Evolutionary conservation across 2,329 filamentous ascomycete species (phyloP).

Genomic region (Trichoderma arundinaceum): DNA sequence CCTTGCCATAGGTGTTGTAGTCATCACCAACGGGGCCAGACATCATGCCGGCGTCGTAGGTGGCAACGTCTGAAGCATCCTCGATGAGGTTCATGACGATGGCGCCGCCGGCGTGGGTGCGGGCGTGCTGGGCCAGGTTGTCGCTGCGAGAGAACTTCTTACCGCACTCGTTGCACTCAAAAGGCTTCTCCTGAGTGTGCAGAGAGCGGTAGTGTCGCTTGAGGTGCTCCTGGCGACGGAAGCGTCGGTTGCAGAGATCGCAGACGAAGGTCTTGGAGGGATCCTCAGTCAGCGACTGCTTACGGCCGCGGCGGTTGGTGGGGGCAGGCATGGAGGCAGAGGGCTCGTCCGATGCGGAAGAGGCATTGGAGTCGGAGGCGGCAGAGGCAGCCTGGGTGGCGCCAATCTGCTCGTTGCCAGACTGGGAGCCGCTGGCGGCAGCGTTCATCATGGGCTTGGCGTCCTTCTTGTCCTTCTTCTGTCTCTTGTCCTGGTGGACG

Average conservation of each 20-base stretch:
- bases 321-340: conserved; percentile 58
- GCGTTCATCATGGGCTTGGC: conserved; percentile 53
- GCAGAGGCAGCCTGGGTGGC: conserved; percentile 46
- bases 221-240: conserved; percentile 96
- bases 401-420: conserved; percentile 45
- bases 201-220: conserved; percentile 99
- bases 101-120: conserved; percentile 88
- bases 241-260: conserved; percentile 93
- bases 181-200: conserved; percentile 98
- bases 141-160: conserved; percentile 99
- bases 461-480: conserved; percentile 60
- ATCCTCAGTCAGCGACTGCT: conserved; percentile 97
- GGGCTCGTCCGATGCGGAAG: conserved; percentile 53
- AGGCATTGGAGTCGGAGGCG: conserved; percentile 47
- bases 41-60: conserved; percentile 53
- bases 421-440: conserved; percentile 44
- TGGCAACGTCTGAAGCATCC: conserved; percentile 59
- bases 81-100: conserved; percentile 91
- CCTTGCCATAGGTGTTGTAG: conserved; percentile 71
- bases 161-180: conserved; percentile 95
- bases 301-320: conserved; percentile 90
- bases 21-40: conserved; percentile 60
- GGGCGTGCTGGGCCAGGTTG: conserved; percentile 93
- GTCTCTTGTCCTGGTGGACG: conserved; percentile 61
- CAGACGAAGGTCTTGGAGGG: conserved; percentile 98